Evolutionary conservation across 73 alveolate genomes (phyloP).

Genomic region (Tetrahymena malaccensis): DNA sequence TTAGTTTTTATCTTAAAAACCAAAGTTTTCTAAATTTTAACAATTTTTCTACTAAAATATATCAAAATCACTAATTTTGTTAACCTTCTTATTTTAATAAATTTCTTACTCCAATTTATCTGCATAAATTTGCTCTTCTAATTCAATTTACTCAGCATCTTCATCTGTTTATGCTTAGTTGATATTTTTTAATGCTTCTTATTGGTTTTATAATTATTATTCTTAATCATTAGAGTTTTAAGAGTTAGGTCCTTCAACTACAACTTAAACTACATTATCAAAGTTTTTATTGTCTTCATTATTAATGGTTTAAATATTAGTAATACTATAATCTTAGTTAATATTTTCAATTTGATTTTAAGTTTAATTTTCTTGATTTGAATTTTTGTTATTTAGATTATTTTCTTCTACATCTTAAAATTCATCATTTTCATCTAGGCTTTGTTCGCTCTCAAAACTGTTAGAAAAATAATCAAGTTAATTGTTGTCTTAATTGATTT

Average conservation of each 20-base stretch:
- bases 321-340: no score
- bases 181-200: neutral
- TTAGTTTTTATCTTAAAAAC: neutral
- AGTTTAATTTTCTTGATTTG: neutral
- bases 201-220: no score
- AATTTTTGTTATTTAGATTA: neutral
- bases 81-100: neutral
- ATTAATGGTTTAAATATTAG: no score
- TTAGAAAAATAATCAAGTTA: neutral
- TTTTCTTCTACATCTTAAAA: neutral
- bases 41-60: no score
- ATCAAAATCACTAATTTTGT: neutral
- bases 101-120: neutral
- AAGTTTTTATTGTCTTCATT: neutral
- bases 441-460: neutral
- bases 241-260: neutral
- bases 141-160: neutral
- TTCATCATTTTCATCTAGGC: neutral
- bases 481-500: neutral
- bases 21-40: neutral
- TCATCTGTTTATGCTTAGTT: neutral
- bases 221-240: neutral
- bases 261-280: neutral
- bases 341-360: neutral
- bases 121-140: neutral